Base-by-base conservation (phyloP, 805 yeast genomes). In the Ogataea thermomethanolica region DNA sequence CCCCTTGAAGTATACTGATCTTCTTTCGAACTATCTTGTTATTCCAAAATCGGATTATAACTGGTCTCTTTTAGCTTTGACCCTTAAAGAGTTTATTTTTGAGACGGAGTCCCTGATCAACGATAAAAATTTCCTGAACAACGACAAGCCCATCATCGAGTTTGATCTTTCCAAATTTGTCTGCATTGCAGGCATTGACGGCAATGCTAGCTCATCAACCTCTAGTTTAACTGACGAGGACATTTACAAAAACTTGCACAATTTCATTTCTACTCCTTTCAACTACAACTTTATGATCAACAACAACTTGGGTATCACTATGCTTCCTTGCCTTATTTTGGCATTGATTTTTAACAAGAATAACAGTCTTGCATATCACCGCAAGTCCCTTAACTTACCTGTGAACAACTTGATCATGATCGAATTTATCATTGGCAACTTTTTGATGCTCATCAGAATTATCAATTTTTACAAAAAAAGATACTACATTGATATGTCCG, bases 281-380 rank as follows among this genome's bases (percentile, higher is more conserved):
- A 54, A 56, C 23, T 44, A 50, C 12, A 46, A 53, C 22, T 50
- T 53, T 8, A 56, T 54, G n/a, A 59, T 76, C 32, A 74, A 74
- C 51, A 73, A 75, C 51, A 76, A 75, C 45, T 56, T 78, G 37
- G 79, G 80, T 1, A 64, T 76, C 20, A 62, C 76, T 10, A 58
- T 74, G 8, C 65, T 73, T 43, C 82, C 83, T 0, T 48, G 76
- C 25, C 52, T 76, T 7, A 67, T 74, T 49, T 44, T 58, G 45
- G 43, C 64, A 28, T 32, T 69, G 40, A 47, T 56, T n/a, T 50
- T 53, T 22, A 44, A 46, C 13, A 54, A 60, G 26, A 49, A 50
- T 9, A 17, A 17, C 20, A 46, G 49, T 25, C 41, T 67, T 39
- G 50, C 62, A n/a, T 53, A 53, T 22, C 47, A 56, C 22, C 54